Base-by-base conservation (phyloP, 139 green algal species). In the Marvania coccoides region DNA sequence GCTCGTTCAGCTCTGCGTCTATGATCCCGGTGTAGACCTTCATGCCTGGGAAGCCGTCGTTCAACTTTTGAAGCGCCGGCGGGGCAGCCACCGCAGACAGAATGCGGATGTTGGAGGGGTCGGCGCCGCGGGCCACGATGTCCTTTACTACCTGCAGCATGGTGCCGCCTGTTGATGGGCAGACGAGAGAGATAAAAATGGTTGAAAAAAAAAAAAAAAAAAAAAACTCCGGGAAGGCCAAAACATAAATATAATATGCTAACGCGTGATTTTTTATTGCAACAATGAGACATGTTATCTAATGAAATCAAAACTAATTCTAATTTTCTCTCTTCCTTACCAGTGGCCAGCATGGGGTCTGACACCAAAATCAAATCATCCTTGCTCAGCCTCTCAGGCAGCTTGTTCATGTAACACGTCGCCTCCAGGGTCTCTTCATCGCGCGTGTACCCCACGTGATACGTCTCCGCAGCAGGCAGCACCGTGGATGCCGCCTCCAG, bases 311-410 rank as follows among this genome's bases (percentile, higher is more conserved):
- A n/a, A n/a, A n/a, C n/a, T n/a, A n/a, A n/a, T n/a, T n/a, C n/a
- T n/a, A n/a, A n/a, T n/a, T n/a, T n/a, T n/a, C n/a, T n/a, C 61
- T 58, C 23, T 35, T 31, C 8, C 54, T 48, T 33, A 62, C 58
- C 92, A 28, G 92, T 98, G 8, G 92, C 92, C 19, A 98, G 80
- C 89, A 96, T 96, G 35, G 84, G 74, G 70, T 98, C 92, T 4
- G 74, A 67, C 13, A 98, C 67, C 0, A 98, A 63, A 4, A 96
- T 78, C 4, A 77, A 58, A 61, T 94, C 88, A 24, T 95, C 87
- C 2, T 61, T 6, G 2, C 54, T 47, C 30, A 97, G 86, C 4
- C 24, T 69, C 2, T 60, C 63, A 7, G 92, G 92, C 33, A 98
- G 85, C 78, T 96, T 97, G 84, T 98, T 98, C 15, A 98, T 70